Conservation (phyloP, 148 eudicot genomes). For the Rheum nobile region DNA sequence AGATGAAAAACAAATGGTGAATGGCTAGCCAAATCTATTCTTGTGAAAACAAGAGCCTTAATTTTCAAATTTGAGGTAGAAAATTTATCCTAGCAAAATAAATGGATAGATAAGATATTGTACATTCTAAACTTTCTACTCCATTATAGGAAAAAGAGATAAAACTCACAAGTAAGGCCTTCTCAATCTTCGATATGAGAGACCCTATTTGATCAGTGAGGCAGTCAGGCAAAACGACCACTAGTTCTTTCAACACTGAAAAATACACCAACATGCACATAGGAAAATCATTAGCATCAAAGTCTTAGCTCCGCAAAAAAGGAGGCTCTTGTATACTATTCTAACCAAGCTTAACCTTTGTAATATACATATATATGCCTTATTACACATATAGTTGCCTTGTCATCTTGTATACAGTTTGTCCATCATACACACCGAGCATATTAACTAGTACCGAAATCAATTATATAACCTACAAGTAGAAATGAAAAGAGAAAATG, state of each 20-base stretch:
- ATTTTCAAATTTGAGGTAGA: constrained; percentile 40
- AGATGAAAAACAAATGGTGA: constrained; percentile 85
- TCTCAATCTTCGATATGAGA: constrained; percentile 82
- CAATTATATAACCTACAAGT: too few relatives aligned
- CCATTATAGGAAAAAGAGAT: background rate
- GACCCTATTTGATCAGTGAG: constrained; percentile 29
- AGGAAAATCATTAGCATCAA: too few relatives aligned
- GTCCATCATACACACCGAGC: too few relatives aligned
- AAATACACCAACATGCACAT: constrained; percentile 84
- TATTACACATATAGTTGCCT: too few relatives aligned
- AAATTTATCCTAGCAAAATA: constrained; percentile 34
- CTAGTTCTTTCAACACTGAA: constrained; percentile 92
- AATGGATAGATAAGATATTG: constrained; percentile 38
- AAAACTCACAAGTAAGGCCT: too few relatives aligned
- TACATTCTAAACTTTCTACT: constrained; percentile 64
- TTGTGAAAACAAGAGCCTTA: constrained; percentile 81
- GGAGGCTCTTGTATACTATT: background rate
- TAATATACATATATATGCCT: too few relatives aligned
- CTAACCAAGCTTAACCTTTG: too few relatives aligned
- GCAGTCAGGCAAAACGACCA: constrained; percentile 85
- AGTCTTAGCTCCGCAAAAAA: background rate
- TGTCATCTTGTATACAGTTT: too few relatives aligned
- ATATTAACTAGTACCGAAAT: too few relatives aligned
- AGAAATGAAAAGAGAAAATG: too few relatives aligned
- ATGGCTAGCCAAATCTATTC: constrained; percentile 84